Evolutionary conservation across 345 rosid genomes (phyloP), one percentile per base, ranked within the genome.

Genomic region (Eutrema heterophyllum): DNA sequence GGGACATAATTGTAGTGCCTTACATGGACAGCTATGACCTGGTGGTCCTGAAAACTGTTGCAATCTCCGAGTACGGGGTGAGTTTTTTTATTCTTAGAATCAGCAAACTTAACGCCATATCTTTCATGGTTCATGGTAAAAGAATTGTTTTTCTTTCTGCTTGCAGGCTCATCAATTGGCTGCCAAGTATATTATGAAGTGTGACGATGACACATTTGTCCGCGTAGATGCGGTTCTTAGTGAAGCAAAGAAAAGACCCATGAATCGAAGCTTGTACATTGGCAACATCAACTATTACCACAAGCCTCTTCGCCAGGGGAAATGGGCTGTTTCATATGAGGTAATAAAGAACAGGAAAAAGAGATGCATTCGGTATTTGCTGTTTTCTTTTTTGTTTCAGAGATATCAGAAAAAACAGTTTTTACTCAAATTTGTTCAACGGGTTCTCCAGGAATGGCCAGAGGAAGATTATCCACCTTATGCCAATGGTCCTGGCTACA

Each of bases 261-360:
- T 21, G 13, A 84, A 73, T 18, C 80, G 69, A 44, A 90, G 87
- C 84, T 68, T 86, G 53, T 90, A 88, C 73, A 73, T 86, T 55
- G 93, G 96, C 56, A 90, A 88, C 78, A 82, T 88, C 64, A 90
- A 90, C 78, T 88, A 88, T 77, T 85, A 78, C 79, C 91, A 86
- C 63, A 88, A 81, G 85, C 93, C 93, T 61, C 72, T 90, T 32
- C 83, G 93, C 16, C 32, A 85, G 41, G 96, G 96, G 29, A 90
- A 90, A 85, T 90, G 96, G 93, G 90, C 87, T 35, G 93, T 90
- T 70, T 79, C 90, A 26, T 85, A 83, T 66, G 91, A 90, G 93
- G 96, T 88, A 86, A 32, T 18, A 15, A 64, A 7, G 50, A 15
- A 30, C 14, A 62, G 13, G 12, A 33, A 21, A 24, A 33, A 43